Evolutionary conservation across 345 rosid species (phyloP).

Genomic region (Populus ilicifolia): DNA sequence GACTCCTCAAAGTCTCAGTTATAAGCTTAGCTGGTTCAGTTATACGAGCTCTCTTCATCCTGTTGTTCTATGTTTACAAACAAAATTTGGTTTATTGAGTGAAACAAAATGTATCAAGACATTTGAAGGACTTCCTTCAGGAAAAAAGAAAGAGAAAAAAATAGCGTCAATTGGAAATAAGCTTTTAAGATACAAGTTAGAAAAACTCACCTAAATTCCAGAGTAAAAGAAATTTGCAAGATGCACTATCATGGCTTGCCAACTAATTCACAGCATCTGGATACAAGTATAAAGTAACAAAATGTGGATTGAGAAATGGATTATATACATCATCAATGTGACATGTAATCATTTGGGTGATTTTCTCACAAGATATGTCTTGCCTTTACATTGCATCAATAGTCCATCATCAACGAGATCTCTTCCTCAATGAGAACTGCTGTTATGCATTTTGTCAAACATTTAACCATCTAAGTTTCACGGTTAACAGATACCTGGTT

Average conservation of each 20-base stretch:
- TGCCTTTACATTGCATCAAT: neutral
- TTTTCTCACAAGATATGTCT: neutral
- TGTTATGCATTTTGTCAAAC: neutral
- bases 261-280: neutral
- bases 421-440: neutral
- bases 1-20: neutral
- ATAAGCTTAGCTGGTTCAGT: neutral
- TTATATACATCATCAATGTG: neutral
- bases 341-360: neutral
- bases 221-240: neutral
- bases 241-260: neutral
- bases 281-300: neutral
- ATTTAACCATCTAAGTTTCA: neutral
- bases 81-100: neutral
- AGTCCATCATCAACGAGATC: neutral
- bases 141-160: neutral
- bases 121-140: neutral
- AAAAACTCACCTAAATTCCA: neutral
- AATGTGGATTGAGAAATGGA: neutral
- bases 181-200: neutral
- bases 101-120: neutral
- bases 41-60: neutral
- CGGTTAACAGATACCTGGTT: slow-evolving; percentile 74
- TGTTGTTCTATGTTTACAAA: neutral
- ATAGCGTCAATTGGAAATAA: neutral